Base-by-base conservation (phyloP, 2,329 filamentous ascomycete genomes). In the Annulohypoxylon truncatum region DNA sequence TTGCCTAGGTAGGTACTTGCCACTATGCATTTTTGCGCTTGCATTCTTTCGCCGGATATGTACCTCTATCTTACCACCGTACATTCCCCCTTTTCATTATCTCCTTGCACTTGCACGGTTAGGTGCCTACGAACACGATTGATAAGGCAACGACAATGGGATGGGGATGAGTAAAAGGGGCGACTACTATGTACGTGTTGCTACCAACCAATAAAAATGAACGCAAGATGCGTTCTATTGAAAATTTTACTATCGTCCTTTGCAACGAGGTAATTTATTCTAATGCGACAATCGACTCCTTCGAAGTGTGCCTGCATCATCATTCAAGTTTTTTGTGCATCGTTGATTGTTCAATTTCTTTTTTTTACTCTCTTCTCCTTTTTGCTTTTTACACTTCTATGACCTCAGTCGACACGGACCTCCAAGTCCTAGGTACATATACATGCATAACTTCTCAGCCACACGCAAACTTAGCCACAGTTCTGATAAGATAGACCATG, bases 241-340 rank as follows among this genome's bases (percentile, higher is more conserved):
- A 50, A 61, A 42, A 24, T 50, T 29, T 61, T 48, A 24, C 26
- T 52, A 26, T 38, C 51, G 51, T 47, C 15, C 52, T 28, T 33
- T 67, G 42, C 61, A 13, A 64, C 56, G 42, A 57, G 12, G 57
- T 20, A 64, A 61, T 64, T 58, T 64, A 50, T 12, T 52, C 51
- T 12, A 31, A 64, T 64, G 52, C 18, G 35, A 64, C 51, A 42
- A 29, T 50, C 24, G 15, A 42, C 46, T 52, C 51, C 56, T 59
- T 47, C 31, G 33, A 48, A 61, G 52, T 53, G 33, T 26, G 8
- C 47, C 10, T 22, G 26, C 29, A 42, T 29, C 35, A 8, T 54
- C 20, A 18, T 10, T 54, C 20, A 18, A 22, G 33, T 44, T 22
- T 52, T 47, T 26, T 31, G 42, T 28, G 44, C 13, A 38, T 13